Percentiles rank a stretch among this genome's conserved stretches.
phyloP scores from a whole-genome alignment of 2,329 filamentous ascomycete genomes.

The Mariannaea elegans region DNA sequence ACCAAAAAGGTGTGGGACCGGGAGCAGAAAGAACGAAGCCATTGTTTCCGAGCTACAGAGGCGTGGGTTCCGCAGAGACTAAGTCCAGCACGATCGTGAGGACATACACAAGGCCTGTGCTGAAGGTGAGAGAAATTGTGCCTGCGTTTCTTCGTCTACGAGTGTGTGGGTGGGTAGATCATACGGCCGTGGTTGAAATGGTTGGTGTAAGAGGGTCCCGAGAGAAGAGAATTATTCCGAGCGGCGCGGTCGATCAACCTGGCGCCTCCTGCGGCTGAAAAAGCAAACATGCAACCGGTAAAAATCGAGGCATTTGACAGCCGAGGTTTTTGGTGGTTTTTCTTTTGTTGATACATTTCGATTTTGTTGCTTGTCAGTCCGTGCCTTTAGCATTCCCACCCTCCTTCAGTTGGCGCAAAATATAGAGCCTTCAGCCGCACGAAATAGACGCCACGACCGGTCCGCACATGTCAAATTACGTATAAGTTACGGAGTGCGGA shows the following conservation, averaged over 20 bases:
- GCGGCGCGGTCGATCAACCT: slow-evolving; percentile 8
- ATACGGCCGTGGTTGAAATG: not conserved
- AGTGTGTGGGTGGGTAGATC: not conserved
- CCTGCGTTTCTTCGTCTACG: not conserved
- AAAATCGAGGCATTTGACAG: not conserved
- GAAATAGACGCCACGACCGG: not conserved
- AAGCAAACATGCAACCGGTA: not conserved
- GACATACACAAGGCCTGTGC: not conserved
- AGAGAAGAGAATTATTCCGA: slow-evolving; percentile 1
- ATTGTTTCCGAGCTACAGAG: not conserved
- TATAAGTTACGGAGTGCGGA: too few species aligned
- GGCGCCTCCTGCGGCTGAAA: slow-evolving; percentile 17
- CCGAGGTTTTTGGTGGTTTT: not conserved
- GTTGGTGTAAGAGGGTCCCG: not conserved
- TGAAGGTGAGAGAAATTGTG: not conserved
- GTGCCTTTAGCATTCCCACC: too few species aligned
- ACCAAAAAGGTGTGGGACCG: slow-evolving; percentile 14
- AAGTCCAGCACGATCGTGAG: not conserved
- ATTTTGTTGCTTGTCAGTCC: not conserved
- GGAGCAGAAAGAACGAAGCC: not conserved
- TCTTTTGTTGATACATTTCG: not conserved
- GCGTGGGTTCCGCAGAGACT: not conserved
- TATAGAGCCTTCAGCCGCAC: not conserved
- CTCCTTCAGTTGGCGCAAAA: not conserved
- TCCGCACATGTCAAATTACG: not conserved